A percentile compares a stretch with the other conserved stretches of the same genome.
Evolutionary conservation across 192 early-diverging fungal species (phyloP).

Genomic region (Podila horticola): DNA sequence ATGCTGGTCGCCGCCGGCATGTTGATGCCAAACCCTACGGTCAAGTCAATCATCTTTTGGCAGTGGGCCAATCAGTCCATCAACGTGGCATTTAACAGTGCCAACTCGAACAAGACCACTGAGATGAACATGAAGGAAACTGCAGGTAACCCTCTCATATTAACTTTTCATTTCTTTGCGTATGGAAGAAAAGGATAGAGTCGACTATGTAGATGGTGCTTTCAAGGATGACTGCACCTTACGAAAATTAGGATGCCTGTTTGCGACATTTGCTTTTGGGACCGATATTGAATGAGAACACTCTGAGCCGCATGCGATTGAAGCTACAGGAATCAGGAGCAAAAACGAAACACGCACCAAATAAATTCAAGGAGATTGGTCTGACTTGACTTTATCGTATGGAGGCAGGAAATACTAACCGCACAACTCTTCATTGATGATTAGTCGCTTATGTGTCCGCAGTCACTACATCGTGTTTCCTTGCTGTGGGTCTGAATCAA

Average conservation of each 20-base stretch:
- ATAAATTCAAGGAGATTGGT: too few relatives aligned
- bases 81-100: slow-evolving; percentile 88
- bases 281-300: too few relatives aligned
- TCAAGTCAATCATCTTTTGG: slow-evolving; percentile 73
- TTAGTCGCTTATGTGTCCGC: slow-evolving; percentile 79
- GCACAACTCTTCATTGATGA: not conserved
- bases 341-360: too few relatives aligned
- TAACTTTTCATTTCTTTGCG: not conserved
- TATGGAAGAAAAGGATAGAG: too few relatives aligned
- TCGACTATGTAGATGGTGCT: too few relatives aligned
- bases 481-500: slow-evolving; percentile 79
- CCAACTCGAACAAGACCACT: slow-evolving; percentile 86
- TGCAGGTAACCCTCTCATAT: slow-evolving; percentile 55
- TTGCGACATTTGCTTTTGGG: too few relatives aligned
- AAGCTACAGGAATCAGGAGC: too few relatives aligned
- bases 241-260: too few relatives aligned
- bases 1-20: slow-evolving; percentile 84
- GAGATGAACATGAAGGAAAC: slow-evolving; percentile 80
- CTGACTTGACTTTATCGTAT: too few relatives aligned
- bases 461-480: slow-evolving; percentile 78
- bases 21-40: slow-evolving; percentile 83
- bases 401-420: slow-evolving; percentile 56
- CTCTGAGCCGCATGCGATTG: too few relatives aligned
- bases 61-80: slow-evolving; percentile 87
- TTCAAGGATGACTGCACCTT: too few relatives aligned